phyloP scores from a whole-genome alignment of 371 early-diverging fungal species.

The Apophysomyces elegans region DNA sequence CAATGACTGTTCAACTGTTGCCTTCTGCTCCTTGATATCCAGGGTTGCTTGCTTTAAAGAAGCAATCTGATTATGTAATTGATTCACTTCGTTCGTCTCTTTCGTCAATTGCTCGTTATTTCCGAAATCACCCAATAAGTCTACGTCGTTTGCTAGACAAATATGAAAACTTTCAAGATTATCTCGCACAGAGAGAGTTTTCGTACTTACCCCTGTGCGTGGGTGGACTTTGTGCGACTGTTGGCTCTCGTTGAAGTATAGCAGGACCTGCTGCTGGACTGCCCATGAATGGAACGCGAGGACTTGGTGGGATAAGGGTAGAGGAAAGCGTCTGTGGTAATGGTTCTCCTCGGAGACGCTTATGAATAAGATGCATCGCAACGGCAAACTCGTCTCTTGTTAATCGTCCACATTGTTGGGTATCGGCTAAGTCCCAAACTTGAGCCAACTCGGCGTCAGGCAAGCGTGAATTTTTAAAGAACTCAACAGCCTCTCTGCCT shows the following conservation, averaged over 20 bases:
- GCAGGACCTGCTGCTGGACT: constrained; percentile 18
- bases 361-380: constrained; percentile 92
- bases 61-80: constrained; percentile 45
- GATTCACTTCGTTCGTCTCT: constrained; percentile 45
- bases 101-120: constrained; percentile 38
- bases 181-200: too few relatives aligned
- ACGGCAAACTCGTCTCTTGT: constrained; percentile 89
- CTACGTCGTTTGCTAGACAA: constrained; percentile 26
- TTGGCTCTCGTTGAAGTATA: constrained; percentile 13
- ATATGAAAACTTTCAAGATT: background rate
- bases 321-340: constrained; percentile 74
- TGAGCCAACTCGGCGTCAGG: constrained; percentile 74
- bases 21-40: constrained; percentile 30
- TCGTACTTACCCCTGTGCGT: background rate
- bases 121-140: constrained; percentile 52
- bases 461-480: constrained; percentile 86
- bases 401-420: constrained; percentile 75
- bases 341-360: constrained; percentile 72
- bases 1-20: constrained; percentile 22
- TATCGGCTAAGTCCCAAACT: constrained; percentile 86
- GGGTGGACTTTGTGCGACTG: background rate
- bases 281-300: background rate
- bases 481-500: constrained; percentile 76
- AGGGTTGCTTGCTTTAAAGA: constrained; percentile 26
- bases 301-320: constrained; percentile 44